A percentile compares a stretch with the other conserved stretches of the same genome.
phyloP scores from a whole-genome alignment of 2,329 filamentous ascomycete species.

The Orbilia blumenaviensis region DNA sequence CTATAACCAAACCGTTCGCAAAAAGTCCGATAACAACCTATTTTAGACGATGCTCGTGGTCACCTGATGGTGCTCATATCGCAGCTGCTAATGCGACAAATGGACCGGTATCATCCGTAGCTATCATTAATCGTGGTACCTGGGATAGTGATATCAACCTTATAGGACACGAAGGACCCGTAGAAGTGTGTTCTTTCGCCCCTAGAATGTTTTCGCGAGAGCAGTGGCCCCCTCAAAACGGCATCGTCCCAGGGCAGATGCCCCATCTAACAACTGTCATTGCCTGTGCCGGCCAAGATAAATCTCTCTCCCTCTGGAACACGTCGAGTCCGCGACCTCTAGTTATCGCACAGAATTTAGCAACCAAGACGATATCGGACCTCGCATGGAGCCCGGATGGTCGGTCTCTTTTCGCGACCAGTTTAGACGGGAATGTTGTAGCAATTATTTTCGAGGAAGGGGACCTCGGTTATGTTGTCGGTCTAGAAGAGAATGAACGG shows the following conservation, averaged over 20 bases:
- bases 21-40: constrained; percentile 96
- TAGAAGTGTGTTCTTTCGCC: constrained; percentile 97
- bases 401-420: constrained; percentile 82
- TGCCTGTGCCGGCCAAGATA: constrained; percentile 95
- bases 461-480: constrained; percentile 88
- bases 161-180: constrained; percentile 95
- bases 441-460: constrained; percentile 82
- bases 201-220: constrained; percentile 84
- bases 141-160: constrained; percentile 98
- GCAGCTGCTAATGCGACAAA: constrained; percentile 97
- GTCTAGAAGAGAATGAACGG: constrained; percentile 88
- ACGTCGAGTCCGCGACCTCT: constrained; percentile 92
- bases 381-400: constrained; percentile 94
- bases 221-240: constrained; percentile 65
- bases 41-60: constrained; percentile 96
- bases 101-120: constrained; percentile 94
- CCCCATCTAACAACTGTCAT: constrained; percentile 80
- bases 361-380: constrained; percentile 91
- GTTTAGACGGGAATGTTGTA: constrained; percentile 87
- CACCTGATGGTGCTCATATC: constrained; percentile 94
- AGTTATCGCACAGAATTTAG: constrained; percentile 86
- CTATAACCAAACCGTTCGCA: constrained; percentile 84
- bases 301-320: constrained; percentile 96
- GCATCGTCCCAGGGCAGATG: constrained; percentile 61
- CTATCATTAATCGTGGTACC: constrained; percentile 87